Evolutionary conservation across 1,284 basidiomycete genomes (phyloP), one percentile per base, ranked within the genome.

Genomic region (Malassezia caprae): DNA sequence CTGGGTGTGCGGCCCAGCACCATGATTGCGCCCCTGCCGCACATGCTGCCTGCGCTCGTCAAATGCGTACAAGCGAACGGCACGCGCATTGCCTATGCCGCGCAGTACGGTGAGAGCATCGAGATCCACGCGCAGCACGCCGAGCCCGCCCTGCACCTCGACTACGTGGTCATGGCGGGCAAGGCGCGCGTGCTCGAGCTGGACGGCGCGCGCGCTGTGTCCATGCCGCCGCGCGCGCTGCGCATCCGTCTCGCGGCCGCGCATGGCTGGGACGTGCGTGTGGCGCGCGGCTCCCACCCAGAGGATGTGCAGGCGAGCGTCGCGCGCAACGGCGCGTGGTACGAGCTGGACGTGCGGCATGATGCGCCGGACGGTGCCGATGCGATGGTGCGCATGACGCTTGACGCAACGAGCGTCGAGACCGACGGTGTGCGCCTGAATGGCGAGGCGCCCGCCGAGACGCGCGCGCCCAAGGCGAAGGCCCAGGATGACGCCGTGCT

Each of bases 181-280:
- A 82, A 83, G 27, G 83, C 84, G 57, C 63, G 62, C 21, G 41
- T 19, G 47, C 59, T 37, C 31, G 58, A 5, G 24, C 54, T 13
- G 58, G 63, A 6, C 85, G 87, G 64, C 79, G 82, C 53, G 78
- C 80, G 52, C 79, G 84, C 40, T 4, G 27, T 11, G 11, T 77
- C 88, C 15, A 83, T 83, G 12, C 80, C 88, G 27, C 82, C 31
- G 19, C 53, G 53, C 19, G 39, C 84, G 0, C 78, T 94, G 43
- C 88, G 94, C 76, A 85, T 87, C 64, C 77, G 83, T 4, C 76
- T 98, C 17, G 86, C 88, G 2, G 80, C 83, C 1, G 76, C 79
- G 4, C 83, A 90, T 62, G 88, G 89, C 8, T 98, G 93, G 93
- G 90, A 96, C 67, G 82, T 93, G 0, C 87, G 86, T 63, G 78